Base-by-base conservation (phyloP, 2,329 filamentous ascomycete species). In the Colletotrichum trifolii region DNA sequence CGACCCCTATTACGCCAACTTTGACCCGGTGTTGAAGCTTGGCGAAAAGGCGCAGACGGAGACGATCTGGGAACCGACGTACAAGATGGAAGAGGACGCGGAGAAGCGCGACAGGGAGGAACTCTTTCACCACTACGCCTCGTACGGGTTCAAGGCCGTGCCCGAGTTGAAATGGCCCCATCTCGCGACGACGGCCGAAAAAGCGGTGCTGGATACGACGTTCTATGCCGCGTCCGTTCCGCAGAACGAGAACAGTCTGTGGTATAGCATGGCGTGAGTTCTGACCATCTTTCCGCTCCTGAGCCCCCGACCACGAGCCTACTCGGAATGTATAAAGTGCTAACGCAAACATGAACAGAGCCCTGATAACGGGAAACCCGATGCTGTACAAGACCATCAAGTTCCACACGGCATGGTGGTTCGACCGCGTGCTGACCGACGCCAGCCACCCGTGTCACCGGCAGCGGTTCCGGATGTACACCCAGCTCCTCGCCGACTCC, bases 211-310 rank as follows among this genome's bases (percentile, higher is more conserved):
- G 5, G 6, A 11, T 1, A 10, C 54, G n/a, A 40, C n/a, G 7
- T 64, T 61, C 34, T 61, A 39, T 33, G 50, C 61, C 3, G 39
- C 11, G 1, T 50, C 61, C 6, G 43, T 52, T 2, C 61, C 61
- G 5, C 53, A 17, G 9, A 48, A 49, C 34, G 49, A 61, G 45
- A 11, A 61, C 36, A 64, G 61, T 36, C 17, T 64, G 9, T 64
- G 61, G 61, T 49, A 60, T 17, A 48, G 56, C 17, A 38, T 64
- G 3, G 38, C 56, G 61, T 61, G 60, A 64, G 61, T 54, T 36
- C 6, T 8, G 8, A 11, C 4, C n/a, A 11, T n/a, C 17, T 2
- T 25, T 6, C 25, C 10, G 1, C 4, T 17, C 15, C 2, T 2
- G 12, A 1, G 8, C 36, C 38, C 9, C 39, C 34, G 13, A 3